These are phyloP conservation scores for Plectosphaerella sp. DNA, from an alignment of 2,329 filamentous ascomycete genomes.

Conservation along the genomic window DNA sequence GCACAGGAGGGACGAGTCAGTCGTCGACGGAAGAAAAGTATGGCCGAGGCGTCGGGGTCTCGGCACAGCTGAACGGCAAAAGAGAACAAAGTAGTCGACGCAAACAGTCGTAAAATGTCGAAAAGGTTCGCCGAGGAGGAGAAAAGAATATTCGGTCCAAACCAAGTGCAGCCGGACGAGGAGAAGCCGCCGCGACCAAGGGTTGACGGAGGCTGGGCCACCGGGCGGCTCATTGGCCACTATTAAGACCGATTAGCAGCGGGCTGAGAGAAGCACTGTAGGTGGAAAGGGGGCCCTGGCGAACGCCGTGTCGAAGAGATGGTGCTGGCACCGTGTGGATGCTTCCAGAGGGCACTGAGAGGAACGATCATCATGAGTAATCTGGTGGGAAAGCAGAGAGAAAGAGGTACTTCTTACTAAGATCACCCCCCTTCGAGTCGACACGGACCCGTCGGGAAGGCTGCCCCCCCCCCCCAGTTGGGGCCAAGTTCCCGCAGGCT, in stretches of 20 bases:
- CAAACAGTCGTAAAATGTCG: too few species aligned
- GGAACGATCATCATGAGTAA: neutral
- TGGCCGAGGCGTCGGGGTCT: too few species aligned
- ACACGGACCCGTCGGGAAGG: neutral
- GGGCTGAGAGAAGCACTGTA: too few species aligned
- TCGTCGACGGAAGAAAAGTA: too few species aligned
- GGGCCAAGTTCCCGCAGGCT: too few species aligned
- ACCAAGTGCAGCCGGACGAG: neutral
- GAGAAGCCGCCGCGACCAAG: neutral
- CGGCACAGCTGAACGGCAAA: too few species aligned
- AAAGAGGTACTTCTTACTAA: neutral
- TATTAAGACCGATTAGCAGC: too few species aligned
- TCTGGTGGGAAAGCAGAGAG: neutral
- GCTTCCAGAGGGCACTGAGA: neutral
- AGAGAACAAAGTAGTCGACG: too few species aligned
- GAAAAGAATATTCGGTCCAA: too few species aligned
- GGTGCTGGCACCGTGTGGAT: neutral
- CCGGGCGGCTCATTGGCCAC: neutral
- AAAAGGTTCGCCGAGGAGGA: too few species aligned
- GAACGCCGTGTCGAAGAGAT: neutral
- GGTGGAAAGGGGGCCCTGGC: neutral
- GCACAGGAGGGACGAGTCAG: too few species aligned
- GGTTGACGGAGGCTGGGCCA: neutral
- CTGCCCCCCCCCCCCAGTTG: neutral
- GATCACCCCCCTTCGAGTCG: neutral